phyloP scores from a whole-genome alignment of 352 stramenopile genomes.

The Phytophthora tentaculata region DNA sequence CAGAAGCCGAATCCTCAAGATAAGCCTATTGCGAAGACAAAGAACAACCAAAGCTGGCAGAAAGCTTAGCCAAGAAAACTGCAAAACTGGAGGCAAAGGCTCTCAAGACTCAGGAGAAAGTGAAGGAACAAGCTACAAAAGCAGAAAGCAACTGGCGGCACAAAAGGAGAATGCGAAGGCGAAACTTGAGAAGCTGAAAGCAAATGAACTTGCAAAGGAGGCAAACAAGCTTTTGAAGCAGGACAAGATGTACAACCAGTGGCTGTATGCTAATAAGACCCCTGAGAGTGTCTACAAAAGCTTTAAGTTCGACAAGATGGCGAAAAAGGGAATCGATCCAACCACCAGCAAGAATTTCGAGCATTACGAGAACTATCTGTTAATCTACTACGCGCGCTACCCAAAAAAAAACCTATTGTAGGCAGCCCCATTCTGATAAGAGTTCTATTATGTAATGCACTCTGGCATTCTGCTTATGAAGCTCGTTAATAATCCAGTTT shows the following conservation, averaged over 20 bases:
- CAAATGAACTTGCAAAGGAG: not conserved
- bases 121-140: not conserved
- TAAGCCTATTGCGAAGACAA: not conserved
- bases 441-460: too few species aligned
- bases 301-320: not conserved
- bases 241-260: not conserved
- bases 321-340: not conserved
- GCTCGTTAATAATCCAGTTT: too few species aligned
- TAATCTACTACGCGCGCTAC: not conserved
- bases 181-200: not conserved
- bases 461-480: too few species aligned
- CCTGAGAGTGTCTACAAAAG: not conserved
- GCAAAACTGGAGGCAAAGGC: not conserved
- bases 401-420: too few species aligned
- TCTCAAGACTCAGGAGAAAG: not conserved
- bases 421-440: too few species aligned
- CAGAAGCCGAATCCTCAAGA: not conserved
- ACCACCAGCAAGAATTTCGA: not conserved
- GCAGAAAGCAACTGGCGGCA: not conserved
- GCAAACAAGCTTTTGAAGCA: not conserved
- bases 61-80: not conserved
- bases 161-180: not conserved
- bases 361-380: not conserved
- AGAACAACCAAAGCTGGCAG: not conserved
- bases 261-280: not conserved